Evolutionary conservation across 2,329 filamentous ascomycete species (phyloP).

Genomic region (Neodidymelliopsis sp.): DNA sequence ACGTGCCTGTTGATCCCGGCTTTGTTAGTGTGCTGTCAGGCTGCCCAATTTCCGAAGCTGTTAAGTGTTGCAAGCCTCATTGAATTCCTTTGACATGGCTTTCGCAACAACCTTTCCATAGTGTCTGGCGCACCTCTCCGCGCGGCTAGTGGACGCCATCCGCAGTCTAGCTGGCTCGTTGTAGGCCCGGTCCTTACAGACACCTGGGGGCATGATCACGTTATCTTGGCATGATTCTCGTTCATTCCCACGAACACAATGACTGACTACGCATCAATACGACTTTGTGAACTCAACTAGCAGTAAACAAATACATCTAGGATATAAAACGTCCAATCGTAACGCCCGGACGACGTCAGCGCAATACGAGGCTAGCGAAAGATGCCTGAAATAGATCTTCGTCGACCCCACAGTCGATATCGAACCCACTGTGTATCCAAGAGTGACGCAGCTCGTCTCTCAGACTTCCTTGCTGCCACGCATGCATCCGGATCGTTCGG

Average conservation of each 20-base stretch:
- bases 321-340: slow-evolving; percentile 14
- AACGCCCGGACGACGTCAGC: slow-evolving; percentile 13
- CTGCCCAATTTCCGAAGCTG: too few relatives aligned
- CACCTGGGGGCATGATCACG: too few relatives aligned
- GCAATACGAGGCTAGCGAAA: slow-evolving; percentile 16
- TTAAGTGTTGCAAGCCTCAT: not conserved
- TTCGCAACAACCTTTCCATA: too few relatives aligned
- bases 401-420: slow-evolving; percentile 16
- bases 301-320: not conserved
- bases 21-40: too few relatives aligned
- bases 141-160: too few relatives aligned
- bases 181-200: too few relatives aligned
- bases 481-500: not conserved
- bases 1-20: slow-evolving; percentile 10
- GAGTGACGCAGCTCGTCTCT: slow-evolving; percentile 18
- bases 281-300: not conserved
- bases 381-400: slow-evolving; percentile 21
- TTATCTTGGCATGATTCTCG: not conserved
- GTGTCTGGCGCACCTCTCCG: too few relatives aligned
- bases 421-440: slow-evolving; percentile 11
- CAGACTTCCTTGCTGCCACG: slow-evolving; percentile 11
- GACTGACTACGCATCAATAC: slow-evolving; percentile 1
- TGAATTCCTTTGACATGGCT: too few relatives aligned
- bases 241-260: not conserved
- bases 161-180: too few relatives aligned